Conservation (phyloP, 2,329 filamentous ascomycete genomes). For the Arthrocladium fulminans region DNA sequence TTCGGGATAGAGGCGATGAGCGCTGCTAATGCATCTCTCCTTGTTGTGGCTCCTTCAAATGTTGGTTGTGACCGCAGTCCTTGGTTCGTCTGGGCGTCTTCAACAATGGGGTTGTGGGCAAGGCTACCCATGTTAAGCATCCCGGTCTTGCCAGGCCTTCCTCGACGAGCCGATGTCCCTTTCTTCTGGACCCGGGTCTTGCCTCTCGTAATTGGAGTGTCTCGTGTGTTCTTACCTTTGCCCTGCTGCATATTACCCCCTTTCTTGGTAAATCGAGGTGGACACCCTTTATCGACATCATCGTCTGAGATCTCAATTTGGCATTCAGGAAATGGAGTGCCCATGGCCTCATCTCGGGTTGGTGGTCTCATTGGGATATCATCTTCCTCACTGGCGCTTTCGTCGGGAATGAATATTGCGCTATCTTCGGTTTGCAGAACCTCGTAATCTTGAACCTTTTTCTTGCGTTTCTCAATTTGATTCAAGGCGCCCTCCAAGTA, state of each 20-base stretch:
- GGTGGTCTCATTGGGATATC: not conserved
- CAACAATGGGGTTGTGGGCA: constrained; percentile 19
- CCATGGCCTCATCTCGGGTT: not conserved
- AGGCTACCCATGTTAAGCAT: constrained; percentile 21
- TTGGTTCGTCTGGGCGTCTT: constrained; percentile 25
- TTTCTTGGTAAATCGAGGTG: constrained; percentile 4
- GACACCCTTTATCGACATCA: not conserved
- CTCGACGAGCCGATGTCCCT: not conserved
- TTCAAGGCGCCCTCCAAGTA: not conserved
- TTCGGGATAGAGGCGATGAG: constrained; percentile 27
- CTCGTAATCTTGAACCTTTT: not conserved
- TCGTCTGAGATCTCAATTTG: not conserved
- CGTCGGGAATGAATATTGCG: constrained; percentile 1
- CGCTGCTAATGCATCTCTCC: constrained; percentile 27
- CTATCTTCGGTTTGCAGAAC: not conserved
- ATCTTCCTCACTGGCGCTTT: not conserved
- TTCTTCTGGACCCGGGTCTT: constrained; percentile 4
- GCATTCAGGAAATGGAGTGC: not conserved
- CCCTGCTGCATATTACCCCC: not conserved
- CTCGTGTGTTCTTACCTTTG: not conserved
- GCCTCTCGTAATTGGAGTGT: not conserved
- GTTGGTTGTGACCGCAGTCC: constrained; percentile 21
- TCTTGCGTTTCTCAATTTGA: not conserved
- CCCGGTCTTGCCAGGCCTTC: not conserved
- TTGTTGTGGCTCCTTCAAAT: constrained; percentile 15